These are phyloP conservation scores for Metschnikowia matae DNA, from an alignment of 805 yeast species.

Conservation along the genomic window DNA sequence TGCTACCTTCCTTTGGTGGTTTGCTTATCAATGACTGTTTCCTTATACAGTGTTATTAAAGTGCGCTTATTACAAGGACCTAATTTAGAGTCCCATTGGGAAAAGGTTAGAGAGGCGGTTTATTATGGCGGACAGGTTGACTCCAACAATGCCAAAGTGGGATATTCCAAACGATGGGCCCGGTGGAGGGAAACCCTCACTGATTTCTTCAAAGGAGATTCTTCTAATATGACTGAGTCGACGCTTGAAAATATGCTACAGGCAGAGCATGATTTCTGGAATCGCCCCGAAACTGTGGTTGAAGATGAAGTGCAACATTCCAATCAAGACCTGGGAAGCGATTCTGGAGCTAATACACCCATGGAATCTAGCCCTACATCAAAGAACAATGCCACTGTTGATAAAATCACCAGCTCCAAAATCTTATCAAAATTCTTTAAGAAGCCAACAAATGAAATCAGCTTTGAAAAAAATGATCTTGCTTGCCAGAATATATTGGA, in stretches of 20 bases:
- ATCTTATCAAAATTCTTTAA: neutral
- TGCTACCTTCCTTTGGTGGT: conserved; percentile 49
- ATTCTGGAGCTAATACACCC: conserved; percentile 10
- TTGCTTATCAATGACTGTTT: conserved; percentile 30
- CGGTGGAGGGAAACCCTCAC: conserved; percentile 25
- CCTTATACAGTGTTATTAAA: conserved; percentile 39
- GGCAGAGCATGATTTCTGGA: conserved; percentile 29
- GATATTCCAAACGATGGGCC: conserved; percentile 26
- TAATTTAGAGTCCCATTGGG: conserved; percentile 30
- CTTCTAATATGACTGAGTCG: conserved; percentile 34
- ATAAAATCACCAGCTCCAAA: neutral
- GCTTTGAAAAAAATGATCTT: conserved; percentile 23
- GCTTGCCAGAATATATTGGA: neutral
- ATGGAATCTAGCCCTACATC: neutral
- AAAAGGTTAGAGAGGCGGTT: conserved; percentile 28
- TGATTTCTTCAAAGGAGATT: conserved; percentile 40
- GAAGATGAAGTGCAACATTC: conserved; percentile 14
- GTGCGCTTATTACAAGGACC: conserved; percentile 26
- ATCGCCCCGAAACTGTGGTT: conserved; percentile 8
- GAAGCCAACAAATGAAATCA: conserved; percentile 17
- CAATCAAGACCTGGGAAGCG: conserved; percentile 10
- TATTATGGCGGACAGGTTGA: conserved; percentile 29
- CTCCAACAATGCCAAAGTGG: conserved; percentile 29
- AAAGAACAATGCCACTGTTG: neutral
- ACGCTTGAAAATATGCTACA: conserved; percentile 36